Base-by-base conservation (phyloP, 495 filamentous ascomycete species). In the Hypoxylon fragiforme region DNA sequence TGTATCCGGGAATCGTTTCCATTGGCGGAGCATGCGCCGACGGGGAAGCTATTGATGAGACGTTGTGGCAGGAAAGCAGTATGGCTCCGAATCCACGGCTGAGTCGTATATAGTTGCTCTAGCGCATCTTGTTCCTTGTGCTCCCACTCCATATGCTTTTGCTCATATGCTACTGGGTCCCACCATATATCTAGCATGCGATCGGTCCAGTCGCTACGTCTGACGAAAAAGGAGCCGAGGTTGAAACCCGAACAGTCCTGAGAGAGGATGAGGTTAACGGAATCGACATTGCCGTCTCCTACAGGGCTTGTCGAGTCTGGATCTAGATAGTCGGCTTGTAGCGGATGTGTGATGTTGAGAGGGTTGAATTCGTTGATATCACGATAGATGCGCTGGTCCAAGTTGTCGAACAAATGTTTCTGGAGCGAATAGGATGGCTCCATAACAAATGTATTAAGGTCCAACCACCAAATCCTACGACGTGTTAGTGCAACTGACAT, bases 121-220 rank as follows among this genome's bases (percentile, higher is more conserved):
- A 99, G 70, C 11, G 94, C 88, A 67, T 97, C 90, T 68, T 99
- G 94, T 64, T 99, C 94, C 64, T 97, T 97, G 74, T 97, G 95
- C 64, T 94, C 91, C 94, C 94, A 99, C 53, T 96, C 81, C 92
- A 97, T 97, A 65, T 99, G 94, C 70, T 90, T 92, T 73, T 97
- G 95, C 72, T 99, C 94, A 71, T 99, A 99, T 48, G 88, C 85
- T 30, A 97, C 91, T 0, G 94, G 94, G 63, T 99, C 94, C 95
- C 95, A 99, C 94, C 92, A 99, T 49, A 95, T 82, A 68, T 99
- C 94, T 19, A 99, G 80, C 5, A 99, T 66, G 13, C 91, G 88
- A 63, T 97, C 94, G 0, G 90, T 89, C 91, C 92, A 99, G 9
- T 83, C 72, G 54, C 86, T 86, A 11, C 95, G 83, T 18, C 83